Evolutionary conservation across 208 protist genomes (phyloP).

Genomic region (Herpetomonas tarakana): DNA sequence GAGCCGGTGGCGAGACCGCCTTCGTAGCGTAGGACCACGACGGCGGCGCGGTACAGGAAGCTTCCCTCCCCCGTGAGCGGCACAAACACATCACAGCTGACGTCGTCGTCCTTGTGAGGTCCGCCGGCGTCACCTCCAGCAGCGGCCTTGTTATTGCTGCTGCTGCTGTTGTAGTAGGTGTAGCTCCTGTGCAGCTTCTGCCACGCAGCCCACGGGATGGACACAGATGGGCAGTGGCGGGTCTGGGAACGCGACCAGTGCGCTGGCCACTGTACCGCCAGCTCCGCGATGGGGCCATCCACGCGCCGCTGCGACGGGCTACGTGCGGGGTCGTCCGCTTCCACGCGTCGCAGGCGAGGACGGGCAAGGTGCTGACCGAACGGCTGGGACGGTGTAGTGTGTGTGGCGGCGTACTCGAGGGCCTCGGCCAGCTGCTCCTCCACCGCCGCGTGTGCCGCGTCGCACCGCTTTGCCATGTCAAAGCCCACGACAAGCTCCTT

Average conservation of each 20-base stretch:
- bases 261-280: slow-evolving; percentile 45
- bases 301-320: slow-evolving; percentile 35
- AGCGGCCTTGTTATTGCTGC: too few species aligned
- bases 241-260: slow-evolving; percentile 12
- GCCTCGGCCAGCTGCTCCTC: slow-evolving; percentile 21
- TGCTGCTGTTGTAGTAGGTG: slow-evolving; percentile 18
- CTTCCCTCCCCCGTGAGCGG: slow-evolving; percentile 14
- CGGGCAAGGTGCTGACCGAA: slow-evolving; percentile 3
- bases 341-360: slow-evolving; percentile 34
- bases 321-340: slow-evolving; percentile 42
- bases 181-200: slow-evolving; percentile 70
- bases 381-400: background rate
- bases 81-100: background rate
- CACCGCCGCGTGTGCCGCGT: slow-evolving; percentile 34
- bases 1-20: slow-evolving; percentile 70
- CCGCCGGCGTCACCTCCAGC: slow-evolving; percentile 17
- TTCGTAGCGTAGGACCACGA: slow-evolving; percentile 76
- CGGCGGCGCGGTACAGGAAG: slow-evolving; percentile 55
- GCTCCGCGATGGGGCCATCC: slow-evolving; percentile 48
- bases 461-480: slow-evolving; percentile 48
- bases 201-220: slow-evolving; percentile 65
- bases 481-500: slow-evolving; percentile 41
- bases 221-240: slow-evolving; percentile 47
- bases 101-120: slow-evolving; percentile 21
- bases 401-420: background rate